Base-by-base conservation (phyloP, 1,139 yeast species). In the Suhomyces maxii region DNA sequence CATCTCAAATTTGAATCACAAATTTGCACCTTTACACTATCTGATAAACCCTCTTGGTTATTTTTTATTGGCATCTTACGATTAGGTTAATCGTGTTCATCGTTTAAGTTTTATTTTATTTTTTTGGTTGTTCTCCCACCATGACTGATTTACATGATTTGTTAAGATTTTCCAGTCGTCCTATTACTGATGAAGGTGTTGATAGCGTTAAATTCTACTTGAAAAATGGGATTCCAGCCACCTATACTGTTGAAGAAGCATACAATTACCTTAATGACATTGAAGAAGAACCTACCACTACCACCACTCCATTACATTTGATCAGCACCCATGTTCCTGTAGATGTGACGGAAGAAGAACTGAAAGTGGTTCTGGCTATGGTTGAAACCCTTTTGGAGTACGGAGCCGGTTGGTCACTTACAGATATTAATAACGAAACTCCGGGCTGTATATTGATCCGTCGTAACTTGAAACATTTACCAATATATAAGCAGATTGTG, bases 351-450 rank as follows among this genome's bases (percentile, higher is more conserved):
- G 57, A 57, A 0, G 76, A 67, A 0, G 90, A 86, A 57, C 52
- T 68, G 28, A 59, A 57, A 1, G 73, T 80, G 1, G 80, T 86
- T 0, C 53, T 65, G 33, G 63, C 69, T 18, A 74, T 90, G 82
- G 82, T 89, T 47, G 81, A 81, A 34, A 74, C 71, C 11, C 66
- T 91, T 47, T 83, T 91, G 56, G 83, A 88, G 58, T 86, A 83
- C 63, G 98, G 98, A 11, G 97, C 96, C 0, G 96, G 95, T 8
- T 91, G 97, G 97, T 84, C 84, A 58, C 73, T 84, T 50, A 70
- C 80, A 6, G 93, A 87, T 60, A 75, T 71, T 47, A 80, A 84
- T 52, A 73, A 79, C 54, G 82, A 84, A 53, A 86, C 96, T 0
- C 87, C 95, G 0, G 96, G 95, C 3, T 89, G 93, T 64, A 74